Percentiles rank a stretch among this genome's conserved stretches.
Evolutionary conservation across 495 filamentous ascomycete genomes (phyloP).

Genomic region (Glarea lozoyensis): DNA sequence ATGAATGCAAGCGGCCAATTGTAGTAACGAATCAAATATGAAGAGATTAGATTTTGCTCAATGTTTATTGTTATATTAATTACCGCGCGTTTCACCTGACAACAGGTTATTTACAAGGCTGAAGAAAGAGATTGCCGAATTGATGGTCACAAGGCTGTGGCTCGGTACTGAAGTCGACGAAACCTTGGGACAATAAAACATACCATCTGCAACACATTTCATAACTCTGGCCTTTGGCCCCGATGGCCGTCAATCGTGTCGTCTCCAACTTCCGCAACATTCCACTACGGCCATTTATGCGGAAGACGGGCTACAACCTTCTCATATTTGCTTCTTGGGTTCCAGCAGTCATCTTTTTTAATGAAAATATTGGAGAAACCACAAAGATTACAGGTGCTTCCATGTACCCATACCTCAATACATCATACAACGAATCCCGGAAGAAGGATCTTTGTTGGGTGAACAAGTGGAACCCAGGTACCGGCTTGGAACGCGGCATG

Average conservation of each 20-base stretch:
- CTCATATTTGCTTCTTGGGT: slow-evolving; percentile 50
- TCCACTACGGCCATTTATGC: slow-evolving; percentile 15
- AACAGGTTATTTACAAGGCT: background rate
- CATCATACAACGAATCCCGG: slow-evolving; percentile 47
- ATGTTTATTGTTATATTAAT: too few relatives aligned
- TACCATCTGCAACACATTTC: too few relatives aligned
- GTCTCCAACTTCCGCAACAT: slow-evolving; percentile 4
- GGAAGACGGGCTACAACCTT: slow-evolving; percentile 33
- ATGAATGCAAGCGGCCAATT: background rate
- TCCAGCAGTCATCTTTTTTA: slow-evolving; percentile 56
- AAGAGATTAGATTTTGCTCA: too few relatives aligned
- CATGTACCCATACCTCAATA: slow-evolving; percentile 73
- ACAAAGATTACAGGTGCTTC: slow-evolving; percentile 58
- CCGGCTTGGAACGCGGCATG: slow-evolving; percentile 41
- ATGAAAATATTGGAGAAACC: slow-evolving; percentile 50
- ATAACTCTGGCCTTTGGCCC: slow-evolving; percentile 1
- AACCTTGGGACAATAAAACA: too few relatives aligned
- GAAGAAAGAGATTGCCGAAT: background rate
- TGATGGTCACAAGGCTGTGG: slow-evolving; percentile 6
- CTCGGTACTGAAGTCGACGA: too few relatives aligned
- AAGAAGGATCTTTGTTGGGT: slow-evolving; percentile 44
- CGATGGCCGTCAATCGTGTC: slow-evolving; percentile 10
- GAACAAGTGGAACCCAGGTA: slow-evolving; percentile 36
- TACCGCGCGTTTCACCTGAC: background rate
- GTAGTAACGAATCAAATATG: slow-evolving; percentile 1